Base-by-base conservation (phyloP, 2,329 filamentous ascomycete species). In the Stachybotrys elegans region DNA sequence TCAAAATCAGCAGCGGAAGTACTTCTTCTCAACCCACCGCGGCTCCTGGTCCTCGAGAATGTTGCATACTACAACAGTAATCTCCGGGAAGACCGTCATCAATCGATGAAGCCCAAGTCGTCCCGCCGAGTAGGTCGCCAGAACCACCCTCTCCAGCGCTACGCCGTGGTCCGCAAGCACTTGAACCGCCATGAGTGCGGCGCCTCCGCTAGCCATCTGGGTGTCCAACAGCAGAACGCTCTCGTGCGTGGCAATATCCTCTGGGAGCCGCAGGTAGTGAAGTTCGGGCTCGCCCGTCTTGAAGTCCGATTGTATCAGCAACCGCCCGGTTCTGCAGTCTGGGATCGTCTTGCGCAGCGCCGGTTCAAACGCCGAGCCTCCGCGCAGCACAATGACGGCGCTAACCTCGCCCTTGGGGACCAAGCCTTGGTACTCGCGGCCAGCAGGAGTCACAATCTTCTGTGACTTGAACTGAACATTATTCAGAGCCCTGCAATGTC, bases 81-180 rank as follows among this genome's bases (percentile, higher is more conserved):
- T 84, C 5, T 84, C 83, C 0, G 93, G 90, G 57, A 93, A 98
- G 4, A 95, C 93, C 45, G 84, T 88, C 48, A 88, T 86, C 56
- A 98, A 69, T 50, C 93, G 77, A 59, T 93, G 89, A 49, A 97
- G 63, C 1, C 91, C 93, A 54, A 88, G 81, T 51, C 83, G 83
- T 8, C 92, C 92, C 4, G 91, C 92, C 51, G 89, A 86, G 61
- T 94, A 96, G 4, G 92, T 95, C 31, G 95, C 91, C 61, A 97
- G 84, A 25, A 96, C 88, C 51, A 98, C 95, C 51, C 77, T 84
- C 37, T 88, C 79, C 59, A 93, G 84, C 6, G 80, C 70, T 6
- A 97, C 91, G 11, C 93, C 93, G 59, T 97, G 91, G 62, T 98
- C 93, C 14, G 95, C 82, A 43, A 98, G 71, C n/a, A 97, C 88